Percentiles rank a stretch among this genome's conserved stretches.
These are phyloP conservation scores for Trichoderma virens DNA, from an alignment of 495 filamentous ascomycete genomes.

Conservation along the genomic window DNA sequence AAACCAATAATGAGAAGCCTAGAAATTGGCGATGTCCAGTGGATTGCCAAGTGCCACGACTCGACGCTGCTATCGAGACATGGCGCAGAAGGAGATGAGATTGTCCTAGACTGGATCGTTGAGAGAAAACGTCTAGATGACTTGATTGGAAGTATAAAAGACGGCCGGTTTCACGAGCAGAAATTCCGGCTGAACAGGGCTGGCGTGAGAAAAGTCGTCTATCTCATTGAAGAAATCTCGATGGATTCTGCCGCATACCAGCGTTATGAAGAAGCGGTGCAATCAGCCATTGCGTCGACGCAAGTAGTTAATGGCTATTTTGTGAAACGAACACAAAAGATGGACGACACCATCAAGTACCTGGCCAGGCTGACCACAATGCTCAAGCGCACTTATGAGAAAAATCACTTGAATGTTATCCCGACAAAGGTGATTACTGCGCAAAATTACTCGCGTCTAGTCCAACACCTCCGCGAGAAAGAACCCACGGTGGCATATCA, in stretches of 20 bases:
- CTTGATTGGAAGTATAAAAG: slow-evolving; percentile 69
- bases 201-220: slow-evolving; percentile 68
- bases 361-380: slow-evolving; percentile 66
- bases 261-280: slow-evolving; percentile 57
- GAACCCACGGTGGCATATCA: slow-evolving; percentile 47
- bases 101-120: slow-evolving; percentile 74
- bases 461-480: slow-evolving; percentile 45
- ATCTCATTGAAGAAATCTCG: slow-evolving; percentile 68
- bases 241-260: slow-evolving; percentile 40
- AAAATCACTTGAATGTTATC: slow-evolving; percentile 46
- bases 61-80: slow-evolving; percentile 45
- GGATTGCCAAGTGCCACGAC: slow-evolving; percentile 68
- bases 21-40: slow-evolving; percentile 69
- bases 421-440: slow-evolving; percentile 59
- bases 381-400: slow-evolving; percentile 58
- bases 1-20: slow-evolving; percentile 57
- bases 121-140: slow-evolving; percentile 82
- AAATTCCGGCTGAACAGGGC: slow-evolving; percentile 70
- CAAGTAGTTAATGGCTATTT: slow-evolving; percentile 81
- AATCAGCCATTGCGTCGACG: slow-evolving; percentile 68
- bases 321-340: slow-evolving; percentile 64
- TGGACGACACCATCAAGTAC: slow-evolving; percentile 78
- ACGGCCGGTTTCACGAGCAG: slow-evolving; percentile 78
- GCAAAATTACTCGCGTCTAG: slow-evolving; percentile 59
- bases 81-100: slow-evolving; percentile 63